Evolutionary conservation across 108 stramenopile species (phyloP).

Genomic region (Aureococcus anophagefferens): DNA sequence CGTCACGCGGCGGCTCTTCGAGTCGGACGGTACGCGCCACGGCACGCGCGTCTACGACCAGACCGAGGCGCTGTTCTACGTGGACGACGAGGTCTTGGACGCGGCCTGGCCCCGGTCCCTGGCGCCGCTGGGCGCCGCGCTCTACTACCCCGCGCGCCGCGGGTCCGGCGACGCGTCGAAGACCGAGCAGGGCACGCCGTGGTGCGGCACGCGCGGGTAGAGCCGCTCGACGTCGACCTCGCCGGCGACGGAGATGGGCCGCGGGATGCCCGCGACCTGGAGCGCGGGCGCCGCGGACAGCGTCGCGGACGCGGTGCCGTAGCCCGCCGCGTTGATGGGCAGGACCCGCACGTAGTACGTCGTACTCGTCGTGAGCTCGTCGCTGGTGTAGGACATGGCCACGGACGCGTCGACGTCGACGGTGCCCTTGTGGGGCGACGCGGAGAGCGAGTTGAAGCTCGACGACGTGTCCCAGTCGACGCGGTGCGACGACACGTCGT

Average conservation of each 20-base stretch:
- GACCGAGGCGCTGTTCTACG: slow-evolving; percentile 14
- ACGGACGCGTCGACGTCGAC: no score
- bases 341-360: slow-evolving; percentile 52
- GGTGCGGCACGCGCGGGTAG: slow-evolving; percentile 53
- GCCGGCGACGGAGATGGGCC: slow-evolving; percentile 31
- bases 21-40: slow-evolving; percentile 19
- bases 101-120: no score
- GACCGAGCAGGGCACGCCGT: slow-evolving; percentile 58
- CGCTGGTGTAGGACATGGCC: slow-evolving; percentile 39
- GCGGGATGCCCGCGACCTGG: slow-evolving; percentile 62
- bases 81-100: slow-evolving; percentile 17
- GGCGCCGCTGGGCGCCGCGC: slow-evolving; percentile 13
- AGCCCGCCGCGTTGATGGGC: slow-evolving; percentile 55
- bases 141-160: slow-evolving; percentile 15
- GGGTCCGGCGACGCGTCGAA: no score
- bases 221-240: slow-evolving; percentile 49
- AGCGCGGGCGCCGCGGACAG: slow-evolving; percentile 38
- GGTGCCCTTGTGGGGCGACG: no score
- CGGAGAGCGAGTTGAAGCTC: slow-evolving; percentile 35
- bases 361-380: slow-evolving; percentile 32
- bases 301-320: slow-evolving; percentile 26
- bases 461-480: no score
- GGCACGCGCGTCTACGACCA: slow-evolving; percentile 24
- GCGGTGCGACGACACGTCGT: no score
- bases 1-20: slow-evolving; percentile 23